Conservation (phyloP, 2,329 filamentous ascomycete genomes). For the Thelonectria rubi region DNA sequence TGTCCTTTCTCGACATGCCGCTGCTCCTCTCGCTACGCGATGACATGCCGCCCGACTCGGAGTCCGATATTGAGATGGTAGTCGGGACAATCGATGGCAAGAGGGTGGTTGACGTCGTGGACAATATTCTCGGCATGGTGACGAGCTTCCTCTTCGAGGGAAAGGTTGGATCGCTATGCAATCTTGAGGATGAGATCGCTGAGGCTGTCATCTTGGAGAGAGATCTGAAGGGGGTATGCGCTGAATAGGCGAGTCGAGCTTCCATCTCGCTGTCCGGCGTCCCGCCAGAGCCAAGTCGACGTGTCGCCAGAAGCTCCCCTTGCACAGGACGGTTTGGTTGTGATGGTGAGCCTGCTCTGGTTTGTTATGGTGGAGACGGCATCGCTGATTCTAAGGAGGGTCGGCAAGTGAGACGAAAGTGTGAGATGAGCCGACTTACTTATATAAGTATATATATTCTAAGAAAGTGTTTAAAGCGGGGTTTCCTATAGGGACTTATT, state of each 20-base stretch:
- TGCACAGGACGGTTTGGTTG: too few relatives aligned
- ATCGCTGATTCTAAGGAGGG: too few relatives aligned
- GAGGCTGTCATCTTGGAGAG: constrained; percentile 12
- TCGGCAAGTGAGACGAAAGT: too few relatives aligned
- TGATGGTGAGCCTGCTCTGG: too few relatives aligned
- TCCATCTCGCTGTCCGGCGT: too few relatives aligned
- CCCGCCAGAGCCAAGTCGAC: too few relatives aligned
- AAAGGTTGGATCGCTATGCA: constrained; percentile 6
- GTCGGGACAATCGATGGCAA: constrained; percentile 14
- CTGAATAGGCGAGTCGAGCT: not conserved
- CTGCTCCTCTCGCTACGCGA: constrained; percentile 26
- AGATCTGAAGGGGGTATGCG: constrained; percentile 14
- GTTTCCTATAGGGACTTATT: too few relatives aligned
- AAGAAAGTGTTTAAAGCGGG: too few relatives aligned
- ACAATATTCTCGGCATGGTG: constrained; percentile 13
- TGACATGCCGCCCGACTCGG: constrained; percentile 7
- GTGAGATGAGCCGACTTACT: too few relatives aligned
- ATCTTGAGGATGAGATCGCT: constrained; percentile 13
- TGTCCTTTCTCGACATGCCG: constrained; percentile 24
- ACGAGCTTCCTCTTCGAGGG: constrained; percentile 17
- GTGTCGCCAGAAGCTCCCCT: too few relatives aligned
- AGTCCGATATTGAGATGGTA: not conserved
- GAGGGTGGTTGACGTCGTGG: constrained; percentile 8
- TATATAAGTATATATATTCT: too few relatives aligned
- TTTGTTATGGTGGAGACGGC: too few relatives aligned